phyloP scores from a whole-genome alignment of 225 moss, liverwort and hornwort species.

The Polytrichum commune region DNA sequence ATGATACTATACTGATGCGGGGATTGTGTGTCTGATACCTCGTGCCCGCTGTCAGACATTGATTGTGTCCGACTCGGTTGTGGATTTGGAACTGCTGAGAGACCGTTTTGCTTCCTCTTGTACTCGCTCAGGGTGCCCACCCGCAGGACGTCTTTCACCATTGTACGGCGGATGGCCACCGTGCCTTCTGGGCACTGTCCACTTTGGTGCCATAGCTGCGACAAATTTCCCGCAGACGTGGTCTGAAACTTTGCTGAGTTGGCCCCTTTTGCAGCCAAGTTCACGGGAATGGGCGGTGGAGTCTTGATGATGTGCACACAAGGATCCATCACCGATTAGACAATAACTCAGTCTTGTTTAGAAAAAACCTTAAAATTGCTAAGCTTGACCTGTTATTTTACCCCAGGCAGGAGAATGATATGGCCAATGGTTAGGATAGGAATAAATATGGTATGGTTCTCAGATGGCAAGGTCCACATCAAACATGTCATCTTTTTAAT shows the following conservation, averaged over 20 bases:
- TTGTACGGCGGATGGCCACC: slow-evolving; percentile 42
- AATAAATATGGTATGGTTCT: too few relatives aligned
- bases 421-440: too few relatives aligned
- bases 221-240: not conserved
- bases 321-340: too few relatives aligned
- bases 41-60: slow-evolving; percentile 34
- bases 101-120: slow-evolving; percentile 27
- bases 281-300: slow-evolving; percentile 23
- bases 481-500: too few relatives aligned
- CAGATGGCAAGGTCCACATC: too few relatives aligned
- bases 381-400: too few relatives aligned
- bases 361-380: too few relatives aligned
- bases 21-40: slow-evolving; percentile 19
- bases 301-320: slow-evolving; percentile 10
- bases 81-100: slow-evolving; percentile 20
- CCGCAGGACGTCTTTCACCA: slow-evolving; percentile 24
- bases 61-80: slow-evolving; percentile 16
- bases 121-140: slow-evolving; percentile 14
- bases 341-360: too few relatives aligned
- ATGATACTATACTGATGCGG: not conserved
- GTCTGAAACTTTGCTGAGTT: not conserved
- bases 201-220: slow-evolving; percentile 39
- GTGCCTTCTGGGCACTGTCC: slow-evolving; percentile 42
- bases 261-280: not conserved
- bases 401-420: too few relatives aligned